Percentiles rank a stretch among this genome's conserved stretches.
phyloP scores from a whole-genome alignment of 495 filamentous ascomycete species.

The Cercophora newfieldiana region DNA sequence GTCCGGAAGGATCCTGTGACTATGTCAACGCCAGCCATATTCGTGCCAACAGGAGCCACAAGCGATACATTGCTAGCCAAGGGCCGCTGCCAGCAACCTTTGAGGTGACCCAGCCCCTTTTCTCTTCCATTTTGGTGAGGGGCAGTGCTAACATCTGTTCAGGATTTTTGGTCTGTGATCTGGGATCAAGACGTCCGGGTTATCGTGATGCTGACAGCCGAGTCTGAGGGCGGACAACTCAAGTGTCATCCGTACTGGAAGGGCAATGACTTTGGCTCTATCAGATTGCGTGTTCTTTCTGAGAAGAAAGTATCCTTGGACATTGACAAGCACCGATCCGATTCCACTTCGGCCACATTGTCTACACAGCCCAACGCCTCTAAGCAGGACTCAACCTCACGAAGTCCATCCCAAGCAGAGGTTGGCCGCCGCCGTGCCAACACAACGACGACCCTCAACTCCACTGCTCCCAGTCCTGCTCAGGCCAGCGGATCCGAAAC shows the following conservation, averaged over 20 bases:
- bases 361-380: conserved; percentile 21
- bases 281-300: conserved; percentile 73
- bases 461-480: conserved; percentile 28
- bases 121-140: not conserved
- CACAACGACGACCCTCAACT: conserved; percentile 36
- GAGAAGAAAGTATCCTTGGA: conserved; percentile 80
- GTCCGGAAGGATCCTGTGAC: conserved; percentile 74
- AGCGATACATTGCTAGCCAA: conserved; percentile 93
- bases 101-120: conserved; percentile 59
- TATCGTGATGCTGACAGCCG: conserved; percentile 95
- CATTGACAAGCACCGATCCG: conserved; percentile 50
- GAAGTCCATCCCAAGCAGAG: conserved; percentile 17
- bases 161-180: conserved; percentile 98
- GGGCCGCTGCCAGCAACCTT: conserved; percentile 93
- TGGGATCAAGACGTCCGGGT: conserved; percentile 97
- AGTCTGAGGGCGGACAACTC: conserved; percentile 87
- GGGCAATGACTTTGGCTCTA: conserved; percentile 73
- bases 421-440: conserved; percentile 46
- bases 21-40: conserved; percentile 95
- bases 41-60: conserved; percentile 73
- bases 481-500: conserved; percentile 43
- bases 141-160: conserved; percentile 42
- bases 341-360: conserved; percentile 25
- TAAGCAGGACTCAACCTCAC: conserved; percentile 10
- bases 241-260: conserved; percentile 96